Evolutionary conservation across 2,329 filamentous ascomycete species (phyloP), one percentile per base, ranked within the genome.

Genomic region (Diaporthe sp.): DNA sequence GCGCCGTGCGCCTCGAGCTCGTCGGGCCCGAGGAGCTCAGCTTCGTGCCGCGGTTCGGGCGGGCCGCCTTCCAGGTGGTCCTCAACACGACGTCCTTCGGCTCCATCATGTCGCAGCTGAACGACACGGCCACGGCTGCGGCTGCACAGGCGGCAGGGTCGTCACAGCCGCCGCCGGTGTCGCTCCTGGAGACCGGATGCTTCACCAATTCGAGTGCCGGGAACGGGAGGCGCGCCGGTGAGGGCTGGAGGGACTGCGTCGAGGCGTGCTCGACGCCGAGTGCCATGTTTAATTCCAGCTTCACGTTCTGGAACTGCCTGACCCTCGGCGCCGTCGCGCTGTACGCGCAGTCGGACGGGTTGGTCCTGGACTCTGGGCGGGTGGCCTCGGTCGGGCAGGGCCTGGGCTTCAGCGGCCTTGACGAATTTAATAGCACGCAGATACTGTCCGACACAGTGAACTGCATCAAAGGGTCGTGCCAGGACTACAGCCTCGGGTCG

Each of bases 231-330:
- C 61, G 37, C 2, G 72, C 39, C 4, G 75, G 75, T n/a, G 39
- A 67, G 28, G 71, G 65, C 5, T 74, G 53, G 55, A 58, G 65
- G 34, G 71, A 77, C 76, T 76, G 75, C 58, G n/a, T 53, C 37
- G 58, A 61, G 17, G 72, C 72, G 1, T 76, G 75, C 37, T 60
- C 72, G 17, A 10, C 39, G 28, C 60, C 72, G 42, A 31, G 22
- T n/a, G 15, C 39, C 34, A 72, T 76, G 75, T 76, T 76, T 53
- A 75, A 74, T 44, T 75, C 75, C 51, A 72, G 75, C 49, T 76
- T 68, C 34, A 76, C 67, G n/a, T 55, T 76, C 28, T 74, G 72
- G 67, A 75, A 75, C 51, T 76, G 75, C 51, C 67, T 76, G 42
- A 72, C 61, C 28, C 51, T 76, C 17, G 75, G 62, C 31, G 75